These are phyloP conservation scores for Exidia glandulosa DNA, from an alignment of 768 basidiomycete species.

Conservation along the genomic window DNA sequence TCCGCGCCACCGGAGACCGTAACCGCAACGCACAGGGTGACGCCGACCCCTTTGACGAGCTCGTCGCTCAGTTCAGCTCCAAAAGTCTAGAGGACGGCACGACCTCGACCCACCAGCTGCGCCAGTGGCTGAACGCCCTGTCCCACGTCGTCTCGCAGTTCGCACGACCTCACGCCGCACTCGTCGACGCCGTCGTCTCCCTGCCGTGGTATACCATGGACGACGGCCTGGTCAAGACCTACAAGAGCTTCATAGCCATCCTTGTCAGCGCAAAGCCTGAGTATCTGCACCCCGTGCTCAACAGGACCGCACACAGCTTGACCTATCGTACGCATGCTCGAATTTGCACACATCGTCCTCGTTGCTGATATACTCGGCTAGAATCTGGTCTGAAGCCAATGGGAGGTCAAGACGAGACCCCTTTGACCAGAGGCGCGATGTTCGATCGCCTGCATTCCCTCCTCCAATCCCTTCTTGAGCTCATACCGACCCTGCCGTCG, in stretches of 20 bases:
- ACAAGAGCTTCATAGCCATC: conserved; percentile 83
- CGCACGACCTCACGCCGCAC: conserved; percentile 63
- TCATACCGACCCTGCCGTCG: conserved; percentile 85
- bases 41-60: conserved; percentile 71
- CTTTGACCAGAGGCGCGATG: conserved; percentile 70
- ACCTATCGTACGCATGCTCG: conserved; percentile 63
- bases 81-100: conserved; percentile 4
- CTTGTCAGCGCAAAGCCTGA: conserved; percentile 86
- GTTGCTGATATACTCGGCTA: conserved; percentile 16
- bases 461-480: conserved; percentile 72
- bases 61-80: conserved; percentile 67
- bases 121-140: conserved; percentile 75
- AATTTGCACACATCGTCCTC: background rate
- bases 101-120: conserved; percentile 42
- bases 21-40: conserved; percentile 40
- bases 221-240: conserved; percentile 71
- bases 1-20: conserved; percentile 2
- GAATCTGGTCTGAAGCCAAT: conserved; percentile 65
- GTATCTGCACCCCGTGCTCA: conserved; percentile 76
- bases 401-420: conserved; percentile 34
- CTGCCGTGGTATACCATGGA: conserved; percentile 94
- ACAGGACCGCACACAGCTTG: conserved; percentile 73
- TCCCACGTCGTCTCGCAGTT: conserved; percentile 88
- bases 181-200: conserved; percentile 78
- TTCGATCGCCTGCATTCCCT: conserved; percentile 83